Conservation (phyloP, 768 basidiomycete genomes). For the Boletales sp. region DNA sequence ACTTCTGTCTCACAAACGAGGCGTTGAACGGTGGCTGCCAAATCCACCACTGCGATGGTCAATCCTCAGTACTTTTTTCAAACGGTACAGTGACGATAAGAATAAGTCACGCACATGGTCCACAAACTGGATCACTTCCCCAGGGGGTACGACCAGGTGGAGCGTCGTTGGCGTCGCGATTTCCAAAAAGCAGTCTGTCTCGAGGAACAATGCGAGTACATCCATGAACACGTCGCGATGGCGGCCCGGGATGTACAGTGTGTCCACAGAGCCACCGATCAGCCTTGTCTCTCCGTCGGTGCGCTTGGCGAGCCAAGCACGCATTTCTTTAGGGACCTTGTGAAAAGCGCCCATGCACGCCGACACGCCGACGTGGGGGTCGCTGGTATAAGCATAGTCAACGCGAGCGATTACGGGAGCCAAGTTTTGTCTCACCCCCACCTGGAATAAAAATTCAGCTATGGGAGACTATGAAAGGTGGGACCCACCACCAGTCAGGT, state of each 20-base stretch:
- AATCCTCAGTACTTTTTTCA: background rate
- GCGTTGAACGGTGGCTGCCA: slow-evolving; percentile 44
- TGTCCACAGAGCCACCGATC: slow-evolving; percentile 48
- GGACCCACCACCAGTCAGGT: slow-evolving; percentile 41
- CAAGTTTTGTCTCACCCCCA: slow-evolving; percentile 35
- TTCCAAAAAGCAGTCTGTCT: slow-evolving; percentile 48
- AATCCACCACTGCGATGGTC: slow-evolving; percentile 42
- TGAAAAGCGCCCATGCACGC: slow-evolving; percentile 43
- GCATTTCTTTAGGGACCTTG: slow-evolving; percentile 34
- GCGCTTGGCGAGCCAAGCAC: slow-evolving; percentile 35
- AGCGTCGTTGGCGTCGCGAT: slow-evolving; percentile 45
- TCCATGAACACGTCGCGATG: slow-evolving; percentile 40
- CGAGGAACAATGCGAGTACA: slow-evolving; percentile 40
- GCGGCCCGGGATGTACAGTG: slow-evolving; percentile 45
- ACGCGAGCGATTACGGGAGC: background rate
- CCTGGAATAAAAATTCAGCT: slow-evolving; percentile 26
- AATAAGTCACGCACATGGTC: slow-evolving; percentile 38
- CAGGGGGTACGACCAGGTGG: slow-evolving; percentile 38
- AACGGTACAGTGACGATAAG: too few species aligned
- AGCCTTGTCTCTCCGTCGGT: slow-evolving; percentile 35
- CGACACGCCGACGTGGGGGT: slow-evolving; percentile 42
- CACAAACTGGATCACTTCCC: slow-evolving; percentile 42
- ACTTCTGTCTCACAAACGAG: slow-evolving; percentile 43
- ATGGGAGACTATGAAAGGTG: background rate
- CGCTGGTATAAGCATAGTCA: slow-evolving; percentile 21